Evolutionary conservation across 192 early-diverging fungal species (phyloP), one percentile per base, ranked within the genome.

Genomic region (Rhizoclosmatium sp.): DNA sequence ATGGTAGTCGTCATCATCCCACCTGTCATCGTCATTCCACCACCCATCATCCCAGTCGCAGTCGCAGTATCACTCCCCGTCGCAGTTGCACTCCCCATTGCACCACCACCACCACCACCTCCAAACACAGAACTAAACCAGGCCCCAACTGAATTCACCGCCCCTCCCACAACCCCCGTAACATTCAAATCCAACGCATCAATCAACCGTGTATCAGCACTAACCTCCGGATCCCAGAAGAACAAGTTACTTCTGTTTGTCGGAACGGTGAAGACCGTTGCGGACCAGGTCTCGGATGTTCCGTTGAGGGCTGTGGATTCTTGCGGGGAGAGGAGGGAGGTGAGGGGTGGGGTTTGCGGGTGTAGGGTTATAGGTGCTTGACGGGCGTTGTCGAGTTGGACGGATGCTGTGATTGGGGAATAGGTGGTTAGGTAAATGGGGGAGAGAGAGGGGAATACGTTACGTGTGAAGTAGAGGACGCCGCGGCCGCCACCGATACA

Each of bases 241-340:
- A 62, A 62, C 23, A 62, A 62, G 60, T 62, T 62, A 21, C 14
- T 21, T 62, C 60, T 62, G 60, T 62, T 62, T 19, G 21, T 62
- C 60, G 19, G 21, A 62, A 62, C 23, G 21, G 60, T 62, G 60
- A 62, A 62, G 7, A 62, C 60, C 5, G 60, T 40, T 40, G 60
- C 60, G 5, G 10, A 7, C 60, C 60, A 62, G 7, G 7, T 21
- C 23, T 54, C 51, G 51, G 9, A 12, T 54, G 51, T 54, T 54
- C 51, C 51, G 51, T 54, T 54, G 51, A 54, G 5, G 16, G 5
- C 9, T 7, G 51, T 12, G 51, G 16, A 16, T 54, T 54, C 51
- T 12, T 7, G 16, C 5, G 51, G 51, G 9, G 51, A 54, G 16
- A 54, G 9, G 51, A 54, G 51, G 51, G 9, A 12, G 5, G 51